Percentiles rank a stretch among this genome's conserved stretches.
Conservation (phyloP, 257 asterid genomes). For the Penstemon eatonii region DNA sequence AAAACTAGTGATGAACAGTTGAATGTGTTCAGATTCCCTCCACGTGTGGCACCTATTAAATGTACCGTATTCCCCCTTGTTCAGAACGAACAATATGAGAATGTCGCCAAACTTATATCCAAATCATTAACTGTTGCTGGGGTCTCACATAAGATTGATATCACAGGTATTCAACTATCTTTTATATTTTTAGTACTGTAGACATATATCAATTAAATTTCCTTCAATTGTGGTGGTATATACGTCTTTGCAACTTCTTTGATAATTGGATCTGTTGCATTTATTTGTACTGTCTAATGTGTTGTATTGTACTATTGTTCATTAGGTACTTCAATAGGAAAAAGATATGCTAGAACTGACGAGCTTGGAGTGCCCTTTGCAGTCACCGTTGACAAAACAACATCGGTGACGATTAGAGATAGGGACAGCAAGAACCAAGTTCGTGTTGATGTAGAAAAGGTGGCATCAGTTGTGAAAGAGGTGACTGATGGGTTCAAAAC, state of each 20-base stretch:
- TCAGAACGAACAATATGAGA: constrained; percentile 74
- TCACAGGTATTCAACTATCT: constrained; percentile 55
- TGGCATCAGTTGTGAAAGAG: constrained; percentile 66
- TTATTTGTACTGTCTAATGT: not conserved
- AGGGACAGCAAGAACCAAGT: constrained; percentile 86
- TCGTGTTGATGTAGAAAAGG: constrained; percentile 72
- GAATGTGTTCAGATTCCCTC: constrained; percentile 84
- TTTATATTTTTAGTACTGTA: too few relatives aligned
- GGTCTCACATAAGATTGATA: constrained; percentile 77
- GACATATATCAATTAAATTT: too few relatives aligned
- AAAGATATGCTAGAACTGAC: constrained; percentile 91
- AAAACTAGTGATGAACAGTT: constrained; percentile 81
- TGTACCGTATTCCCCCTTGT: constrained; percentile 94
- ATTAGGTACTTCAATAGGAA: constrained; percentile 87
- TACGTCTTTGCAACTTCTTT: too few relatives aligned
- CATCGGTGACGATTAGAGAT: constrained; percentile 76
- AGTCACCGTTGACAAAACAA: constrained; percentile 67
- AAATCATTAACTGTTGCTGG: constrained; percentile 66
- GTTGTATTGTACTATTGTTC: not conserved
- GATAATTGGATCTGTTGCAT: too few relatives aligned
- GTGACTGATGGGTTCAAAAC: constrained; percentile 67
- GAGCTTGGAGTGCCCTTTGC: constrained; percentile 96
- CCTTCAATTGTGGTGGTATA: too few relatives aligned
- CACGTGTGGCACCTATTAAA: constrained; percentile 84
- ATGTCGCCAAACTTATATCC: constrained; percentile 66